Percentiles rank a stretch among this genome's conserved stretches.
phyloP scores from a whole-genome alignment of 2,329 filamentous ascomycete genomes.

The Colletotrichum lupini region DNA sequence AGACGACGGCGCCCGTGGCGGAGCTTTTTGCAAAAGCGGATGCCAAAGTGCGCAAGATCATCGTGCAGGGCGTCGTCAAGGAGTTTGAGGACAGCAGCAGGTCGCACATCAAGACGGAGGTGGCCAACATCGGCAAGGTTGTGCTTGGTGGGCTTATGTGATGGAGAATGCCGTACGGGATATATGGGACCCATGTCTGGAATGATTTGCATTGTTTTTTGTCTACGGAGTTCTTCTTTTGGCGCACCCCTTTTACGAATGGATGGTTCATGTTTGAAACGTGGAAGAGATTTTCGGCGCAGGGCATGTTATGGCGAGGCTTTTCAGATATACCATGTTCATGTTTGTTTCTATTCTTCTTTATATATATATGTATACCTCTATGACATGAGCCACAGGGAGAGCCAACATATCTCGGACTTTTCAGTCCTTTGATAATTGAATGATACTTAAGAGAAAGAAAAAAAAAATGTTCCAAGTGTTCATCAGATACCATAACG shows the following conservation, averaged over 20 bases:
- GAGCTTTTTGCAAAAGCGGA: conserved; percentile 94
- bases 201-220: conserved; percentile 33
- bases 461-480: conserved; percentile 29
- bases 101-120: conserved; percentile 79
- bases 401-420: not conserved
- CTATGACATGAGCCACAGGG: conserved; percentile 12
- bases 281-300: conserved; percentile 14
- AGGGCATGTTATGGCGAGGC: not conserved
- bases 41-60: conserved; percentile 84
- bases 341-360: not conserved
- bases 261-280: not conserved
- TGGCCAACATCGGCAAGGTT: conserved; percentile 87
- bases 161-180: conserved; percentile 27
- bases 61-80: conserved; percentile 86
- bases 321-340: conserved; percentile 31
- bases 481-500: conserved; percentile 63
- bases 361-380: not conserved
- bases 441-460: not conserved
- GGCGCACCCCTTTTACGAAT: not conserved
- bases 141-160: conserved; percentile 88
- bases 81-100: conserved; percentile 94
- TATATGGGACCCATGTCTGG: conserved; percentile 13
- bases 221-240: conserved; percentile 22
- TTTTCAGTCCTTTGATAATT: not conserved
- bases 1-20: conserved; percentile 76